Conservation (phyloP, 768 basidiomycete species). For the Tephrocybe sp. region DNA sequence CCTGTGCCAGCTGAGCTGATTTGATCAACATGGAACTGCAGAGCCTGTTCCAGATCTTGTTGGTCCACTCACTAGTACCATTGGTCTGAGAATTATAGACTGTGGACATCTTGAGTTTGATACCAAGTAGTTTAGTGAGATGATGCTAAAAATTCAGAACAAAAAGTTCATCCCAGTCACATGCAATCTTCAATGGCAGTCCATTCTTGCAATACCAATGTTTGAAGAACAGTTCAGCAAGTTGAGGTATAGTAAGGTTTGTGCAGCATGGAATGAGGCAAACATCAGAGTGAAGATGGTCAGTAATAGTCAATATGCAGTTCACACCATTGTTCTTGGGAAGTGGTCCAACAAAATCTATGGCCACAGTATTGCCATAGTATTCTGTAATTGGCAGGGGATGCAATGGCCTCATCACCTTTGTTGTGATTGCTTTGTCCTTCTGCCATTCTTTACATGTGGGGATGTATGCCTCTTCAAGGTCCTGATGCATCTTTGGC, state of each 20-base stretch:
- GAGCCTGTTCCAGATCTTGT: slow-evolving; percentile 32
- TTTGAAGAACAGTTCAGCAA: slow-evolving; percentile 25
- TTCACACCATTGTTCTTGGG: slow-evolving; percentile 26
- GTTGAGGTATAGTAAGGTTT: slow-evolving; percentile 12
- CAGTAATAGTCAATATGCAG: slow-evolving; percentile 25
- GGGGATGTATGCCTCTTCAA: slow-evolving; percentile 10
- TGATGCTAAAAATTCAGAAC: slow-evolving; percentile 29
- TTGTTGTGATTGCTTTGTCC: slow-evolving; percentile 27
- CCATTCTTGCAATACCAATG: slow-evolving; percentile 34
- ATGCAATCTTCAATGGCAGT: slow-evolving; percentile 26
- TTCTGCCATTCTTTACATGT: slow-evolving; percentile 14
- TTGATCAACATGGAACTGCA: slow-evolving; percentile 27
- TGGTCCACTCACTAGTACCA: slow-evolving; percentile 32
- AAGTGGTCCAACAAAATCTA: slow-evolving; percentile 33
- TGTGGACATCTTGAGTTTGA: slow-evolving; percentile 32
- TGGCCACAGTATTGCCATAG: slow-evolving; percentile 22
- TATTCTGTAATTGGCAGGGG: slow-evolving; percentile 24
- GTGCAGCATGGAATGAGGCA: slow-evolving; percentile 8
- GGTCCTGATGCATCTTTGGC: slow-evolving; percentile 30
- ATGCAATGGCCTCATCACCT: slow-evolving; percentile 26
- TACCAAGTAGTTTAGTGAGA: slow-evolving; percentile 25
- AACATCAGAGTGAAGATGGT: slow-evolving; percentile 23
- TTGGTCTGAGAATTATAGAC: slow-evolving; percentile 40
- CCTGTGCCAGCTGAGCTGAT: slow-evolving; percentile 33
- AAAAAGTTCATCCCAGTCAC: slow-evolving; percentile 29